Evolutionary conservation across 2,329 filamentous ascomycete species (phyloP).

Genomic region (Purpureocillium takamizusanense): DNA sequence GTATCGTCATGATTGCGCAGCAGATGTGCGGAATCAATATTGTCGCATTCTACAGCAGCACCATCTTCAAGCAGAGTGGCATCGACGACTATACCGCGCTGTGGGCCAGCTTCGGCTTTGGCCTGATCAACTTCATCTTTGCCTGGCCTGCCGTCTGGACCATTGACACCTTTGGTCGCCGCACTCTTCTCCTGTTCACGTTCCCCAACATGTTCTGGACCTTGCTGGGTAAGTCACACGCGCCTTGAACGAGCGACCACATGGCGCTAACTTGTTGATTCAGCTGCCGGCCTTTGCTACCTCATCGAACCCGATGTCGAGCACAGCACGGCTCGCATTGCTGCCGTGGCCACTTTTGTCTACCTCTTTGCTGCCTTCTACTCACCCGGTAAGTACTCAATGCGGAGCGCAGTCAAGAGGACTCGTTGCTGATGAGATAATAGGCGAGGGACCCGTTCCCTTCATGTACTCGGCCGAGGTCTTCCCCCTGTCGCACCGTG

Average conservation of each 20-base stretch:
- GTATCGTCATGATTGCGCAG: slow-evolving; percentile 58
- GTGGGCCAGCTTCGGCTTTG: slow-evolving; percentile 22
- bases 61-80: slow-evolving; percentile 34
- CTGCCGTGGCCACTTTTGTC: slow-evolving; percentile 23
- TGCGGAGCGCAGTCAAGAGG: too few relatives aligned
- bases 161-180: slow-evolving; percentile 15
- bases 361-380: slow-evolving; percentile 28
- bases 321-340: slow-evolving; percentile 13
- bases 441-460: slow-evolving; percentile 25
- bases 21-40: slow-evolving; percentile 51
- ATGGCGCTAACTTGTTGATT: not conserved
- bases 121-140: slow-evolving; percentile 14
- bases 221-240: slow-evolving; percentile 3
- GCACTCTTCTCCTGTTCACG: slow-evolving; percentile 16
- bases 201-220: slow-evolving; percentile 25
- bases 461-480: slow-evolving; percentile 29
- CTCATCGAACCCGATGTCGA: slow-evolving; percentile 10
- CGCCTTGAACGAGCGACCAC: too few relatives aligned
- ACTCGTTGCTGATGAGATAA: not conserved
- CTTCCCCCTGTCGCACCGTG: slow-evolving; percentile 26
- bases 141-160: slow-evolving; percentile 23
- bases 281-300: slow-evolving; percentile 18
- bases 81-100: slow-evolving; percentile 17
- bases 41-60: slow-evolving; percentile 39
- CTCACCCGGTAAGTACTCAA: slow-evolving; percentile 12